Evolutionary conservation across 257 asterid genomes (phyloP).

Genomic region (Cruciata laevipes): DNA sequence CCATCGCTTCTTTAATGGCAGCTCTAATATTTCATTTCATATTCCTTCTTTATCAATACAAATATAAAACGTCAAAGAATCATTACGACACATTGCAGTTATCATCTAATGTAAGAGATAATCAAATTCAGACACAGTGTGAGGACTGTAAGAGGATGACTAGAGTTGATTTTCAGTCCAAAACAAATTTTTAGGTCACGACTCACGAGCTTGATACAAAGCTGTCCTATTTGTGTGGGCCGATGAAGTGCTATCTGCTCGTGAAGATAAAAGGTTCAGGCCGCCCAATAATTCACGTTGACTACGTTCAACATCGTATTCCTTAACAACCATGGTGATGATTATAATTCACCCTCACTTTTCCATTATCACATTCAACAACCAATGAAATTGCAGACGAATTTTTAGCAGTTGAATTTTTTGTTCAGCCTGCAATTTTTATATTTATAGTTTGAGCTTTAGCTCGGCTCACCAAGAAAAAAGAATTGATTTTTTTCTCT

Average conservation of each 20-base stretch:
- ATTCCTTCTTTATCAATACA: background rate
- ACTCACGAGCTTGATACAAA: background rate
- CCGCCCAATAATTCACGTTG: background rate
- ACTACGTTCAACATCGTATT: too few relatives aligned
- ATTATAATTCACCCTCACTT: background rate
- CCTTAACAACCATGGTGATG: too few relatives aligned
- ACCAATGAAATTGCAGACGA: background rate
- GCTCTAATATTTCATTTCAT: too few relatives aligned
- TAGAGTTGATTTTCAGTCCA: background rate
- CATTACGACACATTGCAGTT: background rate
- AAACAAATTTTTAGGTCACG: background rate
- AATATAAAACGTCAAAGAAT: background rate
- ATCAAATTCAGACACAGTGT: background rate
- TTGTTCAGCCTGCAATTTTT: background rate
- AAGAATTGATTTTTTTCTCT: background rate
- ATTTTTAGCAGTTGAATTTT: background rate
- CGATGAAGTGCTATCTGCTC: background rate
- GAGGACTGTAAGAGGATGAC: background rate
- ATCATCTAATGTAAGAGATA: background rate
- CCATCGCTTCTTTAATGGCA: too few relatives aligned
- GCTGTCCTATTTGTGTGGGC: background rate
- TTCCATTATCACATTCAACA: background rate
- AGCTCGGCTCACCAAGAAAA: background rate
- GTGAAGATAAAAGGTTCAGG: background rate
- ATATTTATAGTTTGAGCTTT: background rate